Base-by-base conservation (phyloP, 495 filamentous ascomycete species). In the Copromyces sp. region DNA sequence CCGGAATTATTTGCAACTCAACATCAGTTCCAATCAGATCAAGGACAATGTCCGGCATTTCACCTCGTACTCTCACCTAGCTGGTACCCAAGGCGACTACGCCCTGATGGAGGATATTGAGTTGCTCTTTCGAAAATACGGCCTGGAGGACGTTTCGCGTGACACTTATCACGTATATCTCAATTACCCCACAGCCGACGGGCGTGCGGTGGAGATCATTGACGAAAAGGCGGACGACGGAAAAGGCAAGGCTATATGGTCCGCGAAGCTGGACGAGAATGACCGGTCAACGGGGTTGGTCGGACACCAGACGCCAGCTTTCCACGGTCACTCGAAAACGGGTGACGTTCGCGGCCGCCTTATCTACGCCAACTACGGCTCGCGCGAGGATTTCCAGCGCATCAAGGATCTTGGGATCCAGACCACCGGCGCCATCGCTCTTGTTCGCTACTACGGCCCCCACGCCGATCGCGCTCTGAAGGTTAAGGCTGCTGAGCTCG, bases 351-450 rank as follows among this genome's bases (percentile, higher is more conserved):
- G 87, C n/a, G 95, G 96, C 0, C 94, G 91, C n/a, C 80, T 99
- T 70, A 87, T 99, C 2, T 99, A 97, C 78, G 96, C 92, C 32
- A 97, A 98, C 78, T 96, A 94, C 76, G 95, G 96, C 16, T 91
- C 92, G 69, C 87, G 87, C 61, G 89, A 92, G 69, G 95, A 99
- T 78, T 98, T 95, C 78, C 82, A 91, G 77, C 79, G 79, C 69
- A 82, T 99, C 37, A 81, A 87, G 69, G 88, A 94, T 61, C 84
- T 85, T 69, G 94, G 92, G 1, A 84, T 98, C 72, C 85, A 90
- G 14, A 82, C 94, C 1, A 87, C 88, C 8, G 95, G 95, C 16
- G 89, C 93, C 0, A 95, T 99, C 75, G 92, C 89, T 20, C 83
- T 99, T 40, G 90, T 98, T 65, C 87, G 92, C 69, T 91, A 95